Conservation (phyloP, 805 yeast species). For the Ogataea paraovalis region DNA sequence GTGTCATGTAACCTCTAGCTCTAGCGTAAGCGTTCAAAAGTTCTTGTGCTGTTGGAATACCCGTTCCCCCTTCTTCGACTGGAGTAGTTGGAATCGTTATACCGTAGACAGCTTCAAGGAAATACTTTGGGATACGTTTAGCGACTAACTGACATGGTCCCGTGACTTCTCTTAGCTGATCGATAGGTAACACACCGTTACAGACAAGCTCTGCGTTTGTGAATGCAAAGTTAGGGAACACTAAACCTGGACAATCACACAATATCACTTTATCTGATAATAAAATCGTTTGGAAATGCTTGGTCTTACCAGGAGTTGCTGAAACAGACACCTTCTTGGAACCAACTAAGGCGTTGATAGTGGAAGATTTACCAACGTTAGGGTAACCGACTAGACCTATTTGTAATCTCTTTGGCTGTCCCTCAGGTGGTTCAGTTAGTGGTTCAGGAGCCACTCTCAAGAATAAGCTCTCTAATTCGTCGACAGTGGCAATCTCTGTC, state of each 20-base stretch:
- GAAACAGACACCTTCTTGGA: conserved; percentile 98
- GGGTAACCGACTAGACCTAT: conserved; percentile 98
- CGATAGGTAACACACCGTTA: conserved; percentile 98
- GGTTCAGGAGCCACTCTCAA: conserved; percentile 74
- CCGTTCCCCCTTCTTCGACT: conserved; percentile 82
- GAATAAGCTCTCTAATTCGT: conserved; percentile 80
- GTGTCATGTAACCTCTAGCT: conserved; percentile 96
- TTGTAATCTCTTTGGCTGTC: conserved; percentile 63
- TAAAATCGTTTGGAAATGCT: conserved; percentile 95
- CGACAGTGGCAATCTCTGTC: conserved; percentile 71
- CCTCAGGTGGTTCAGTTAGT: conserved; percentile 46
- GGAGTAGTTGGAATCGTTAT: conserved; percentile 77
- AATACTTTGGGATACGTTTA: conserved; percentile 83
- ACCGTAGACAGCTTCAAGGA: conserved; percentile 89
- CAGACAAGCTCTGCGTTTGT: conserved; percentile 96
- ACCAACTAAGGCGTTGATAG: conserved; percentile 94
- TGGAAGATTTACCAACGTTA: conserved; percentile 80
- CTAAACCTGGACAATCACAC: conserved; percentile 99
- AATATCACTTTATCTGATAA: conserved; percentile 77
- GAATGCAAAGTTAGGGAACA: conserved; percentile 95
- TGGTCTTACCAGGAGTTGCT: conserved; percentile 97
- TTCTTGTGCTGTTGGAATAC: conserved; percentile 86
- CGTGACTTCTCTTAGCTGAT: conserved; percentile 87
- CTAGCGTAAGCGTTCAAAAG: conserved; percentile 87
- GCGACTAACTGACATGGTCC: conserved; percentile 86